phyloP scores from a whole-genome alignment of 495 filamentous ascomycete genomes.

The Cercophora sp. region DNA sequence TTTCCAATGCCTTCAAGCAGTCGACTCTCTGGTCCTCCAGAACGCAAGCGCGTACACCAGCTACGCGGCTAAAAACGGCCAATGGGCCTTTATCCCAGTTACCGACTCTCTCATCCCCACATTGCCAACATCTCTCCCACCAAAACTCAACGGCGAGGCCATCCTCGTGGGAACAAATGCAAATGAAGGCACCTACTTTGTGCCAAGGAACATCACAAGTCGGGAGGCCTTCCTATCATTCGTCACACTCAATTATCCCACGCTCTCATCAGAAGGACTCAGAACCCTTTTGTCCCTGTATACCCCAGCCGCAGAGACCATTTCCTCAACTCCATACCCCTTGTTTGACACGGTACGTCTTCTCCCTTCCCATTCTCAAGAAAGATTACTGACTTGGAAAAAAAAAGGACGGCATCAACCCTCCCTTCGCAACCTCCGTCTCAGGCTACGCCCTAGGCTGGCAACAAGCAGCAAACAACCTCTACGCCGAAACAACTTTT shows the following conservation, averaged over 20 bases:
- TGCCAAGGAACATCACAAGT: constrained; percentile 48
- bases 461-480: constrained; percentile 42
- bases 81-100: constrained; percentile 61
- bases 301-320: constrained; percentile 27
- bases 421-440: constrained; percentile 20
- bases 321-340: constrained; percentile 9
- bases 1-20: constrained; percentile 31
- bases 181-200: constrained; percentile 41
- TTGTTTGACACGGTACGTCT: constrained; percentile 25
- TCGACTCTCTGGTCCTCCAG: constrained; percentile 49
- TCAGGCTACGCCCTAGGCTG: constrained; percentile 23
- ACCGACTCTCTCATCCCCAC: no score
- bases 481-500: constrained; percentile 60
- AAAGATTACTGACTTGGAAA: no score
- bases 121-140: no score
- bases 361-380: no score
- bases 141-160: no score
- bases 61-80: constrained; percentile 34
- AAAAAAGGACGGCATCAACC: constrained; percentile 22
- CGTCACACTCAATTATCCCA: constrained; percentile 46
- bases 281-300: constrained; percentile 45
- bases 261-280: constrained; percentile 45
- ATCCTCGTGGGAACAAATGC: constrained; percentile 15
- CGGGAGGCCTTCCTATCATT: constrained; percentile 41
- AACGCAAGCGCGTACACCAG: constrained; percentile 52